These are phyloP conservation scores for Phytophthora rubi DNA, from an alignment of 352 stramenopile species.

Conservation along the genomic window DNA sequence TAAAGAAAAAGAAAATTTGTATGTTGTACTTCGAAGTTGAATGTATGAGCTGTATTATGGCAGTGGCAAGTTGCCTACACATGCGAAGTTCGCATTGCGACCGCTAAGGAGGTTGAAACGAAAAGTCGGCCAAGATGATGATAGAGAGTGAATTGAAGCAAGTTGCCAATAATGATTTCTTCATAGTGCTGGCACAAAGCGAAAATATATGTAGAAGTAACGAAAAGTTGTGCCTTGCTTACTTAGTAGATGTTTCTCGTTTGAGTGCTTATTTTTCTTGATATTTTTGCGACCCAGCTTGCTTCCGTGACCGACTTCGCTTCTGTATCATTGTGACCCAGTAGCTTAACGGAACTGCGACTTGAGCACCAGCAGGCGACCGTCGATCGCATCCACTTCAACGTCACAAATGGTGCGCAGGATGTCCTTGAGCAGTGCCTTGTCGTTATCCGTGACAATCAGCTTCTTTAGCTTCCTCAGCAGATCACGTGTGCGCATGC, in stretches of 20 bases:
- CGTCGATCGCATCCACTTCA: constrained; percentile 86
- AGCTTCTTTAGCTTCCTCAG: constrained; percentile 85
- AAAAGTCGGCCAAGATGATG: too few relatives aligned
- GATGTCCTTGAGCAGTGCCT: constrained; percentile 87
- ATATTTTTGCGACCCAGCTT: background rate
- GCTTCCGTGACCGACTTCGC: background rate
- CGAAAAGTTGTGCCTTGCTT: too few relatives aligned
- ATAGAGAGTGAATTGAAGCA: constrained; percentile 12
- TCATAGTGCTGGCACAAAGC: too few relatives aligned
- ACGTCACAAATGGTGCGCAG: constrained; percentile 88
- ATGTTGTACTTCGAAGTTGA: constrained; percentile 24
- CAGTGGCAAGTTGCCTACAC: too few relatives aligned
- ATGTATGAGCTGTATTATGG: too few relatives aligned
- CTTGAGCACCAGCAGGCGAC: constrained; percentile 83
- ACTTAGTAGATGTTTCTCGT: too few relatives aligned
- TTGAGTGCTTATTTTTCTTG: background rate
- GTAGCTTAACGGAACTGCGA: constrained; percentile 81
- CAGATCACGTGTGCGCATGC: constrained; percentile 82
- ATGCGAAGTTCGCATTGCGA: too few relatives aligned
- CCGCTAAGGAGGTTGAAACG: too few relatives aligned
- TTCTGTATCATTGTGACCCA: background rate
- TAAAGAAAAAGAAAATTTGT: constrained; percentile 12
- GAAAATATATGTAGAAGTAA: too few relatives aligned
- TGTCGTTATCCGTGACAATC: constrained; percentile 82
- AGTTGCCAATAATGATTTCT: constrained; percentile 44